Percentiles rank a stretch among this genome's conserved stretches.
These are phyloP conservation scores for Penicillium soppii DNA, from an alignment of 495 filamentous ascomycete genomes.

Conservation along the genomic window DNA sequence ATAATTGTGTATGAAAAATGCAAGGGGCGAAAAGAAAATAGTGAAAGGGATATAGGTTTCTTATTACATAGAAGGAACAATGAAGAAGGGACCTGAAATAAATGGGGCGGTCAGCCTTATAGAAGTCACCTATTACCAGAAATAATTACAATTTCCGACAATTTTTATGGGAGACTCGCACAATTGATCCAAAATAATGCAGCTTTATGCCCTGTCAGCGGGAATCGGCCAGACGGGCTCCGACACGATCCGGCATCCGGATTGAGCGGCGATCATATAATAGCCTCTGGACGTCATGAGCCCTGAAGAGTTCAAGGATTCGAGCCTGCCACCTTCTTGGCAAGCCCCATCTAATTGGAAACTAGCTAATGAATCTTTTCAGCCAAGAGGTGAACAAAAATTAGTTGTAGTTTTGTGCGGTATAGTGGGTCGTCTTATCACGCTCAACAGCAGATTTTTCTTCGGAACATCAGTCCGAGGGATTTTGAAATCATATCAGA, in stretches of 20 bases:
- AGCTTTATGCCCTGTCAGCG: slow-evolving; percentile 6
- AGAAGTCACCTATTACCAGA: slow-evolving; percentile 10
- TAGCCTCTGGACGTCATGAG: not conserved
- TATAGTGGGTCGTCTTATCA: not conserved
- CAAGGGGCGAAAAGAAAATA: slow-evolving; percentile 9
- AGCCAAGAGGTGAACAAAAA: not conserved
- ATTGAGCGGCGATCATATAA: slow-evolving; percentile 5
- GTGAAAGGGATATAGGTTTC: slow-evolving; percentile 4
- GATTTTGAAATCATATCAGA: not conserved
- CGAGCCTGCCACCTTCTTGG: slow-evolving; percentile 1
- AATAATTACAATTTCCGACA: not conserved
- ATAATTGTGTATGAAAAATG: not conserved
- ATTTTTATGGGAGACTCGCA: not conserved
- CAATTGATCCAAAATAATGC: not conserved
- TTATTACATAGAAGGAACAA: not conserved
- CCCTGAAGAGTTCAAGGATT: too few species aligned
- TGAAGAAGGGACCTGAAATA: not conserved
- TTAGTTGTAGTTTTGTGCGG: not conserved
- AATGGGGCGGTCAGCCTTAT: slow-evolving; percentile 17
- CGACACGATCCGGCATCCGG: slow-evolving; percentile 24
- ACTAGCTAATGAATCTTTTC: not conserved
- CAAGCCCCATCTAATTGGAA: not conserved
- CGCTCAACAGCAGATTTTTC: not conserved
- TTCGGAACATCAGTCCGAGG: not conserved
- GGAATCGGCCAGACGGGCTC: slow-evolving; percentile 18